phyloP scores from a whole-genome alignment of 2,329 filamentous ascomycete species.

The Laburnicola sp. region DNA sequence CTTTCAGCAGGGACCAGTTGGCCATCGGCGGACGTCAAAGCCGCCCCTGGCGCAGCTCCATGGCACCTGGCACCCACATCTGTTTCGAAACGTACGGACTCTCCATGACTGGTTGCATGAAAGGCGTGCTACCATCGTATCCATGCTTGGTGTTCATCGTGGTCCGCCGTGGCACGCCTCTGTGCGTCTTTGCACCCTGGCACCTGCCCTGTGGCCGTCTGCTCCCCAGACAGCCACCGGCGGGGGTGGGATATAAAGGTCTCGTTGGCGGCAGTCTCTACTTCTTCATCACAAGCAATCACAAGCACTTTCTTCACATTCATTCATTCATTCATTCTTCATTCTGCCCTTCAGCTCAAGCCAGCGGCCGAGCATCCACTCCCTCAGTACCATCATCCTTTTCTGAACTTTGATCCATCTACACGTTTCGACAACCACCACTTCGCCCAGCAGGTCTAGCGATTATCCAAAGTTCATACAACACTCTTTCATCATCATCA shows the following conservation, averaged over 20 bases:
- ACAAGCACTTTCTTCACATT: constrained; percentile 18
- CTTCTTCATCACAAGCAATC: constrained; percentile 17
- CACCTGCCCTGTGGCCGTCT: constrained; percentile 9
- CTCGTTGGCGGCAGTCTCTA: constrained; percentile 10
- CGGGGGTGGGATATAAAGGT: constrained; percentile 13
- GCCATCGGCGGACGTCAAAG: neutral
- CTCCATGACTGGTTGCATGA: constrained; percentile 15
- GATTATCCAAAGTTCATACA: constrained; percentile 30
- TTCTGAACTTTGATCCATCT: constrained; percentile 11
- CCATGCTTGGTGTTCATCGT: constrained; percentile 11
- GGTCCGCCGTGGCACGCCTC: constrained; percentile 19
- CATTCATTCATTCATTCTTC: constrained; percentile 19
- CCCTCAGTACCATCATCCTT: constrained; percentile 22
- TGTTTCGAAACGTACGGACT: neutral
- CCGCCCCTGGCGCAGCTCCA: neutral
- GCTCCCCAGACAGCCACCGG: constrained; percentile 18
- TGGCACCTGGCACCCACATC: too few relatives aligned
- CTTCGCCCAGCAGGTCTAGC: constrained; percentile 47
- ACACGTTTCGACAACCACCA: constrained; percentile 15
- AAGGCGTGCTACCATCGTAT: constrained; percentile 14
- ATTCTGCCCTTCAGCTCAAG: constrained; percentile 18
- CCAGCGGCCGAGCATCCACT: constrained; percentile 30
- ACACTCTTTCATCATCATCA: constrained; percentile 40
- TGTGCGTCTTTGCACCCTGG: constrained; percentile 6
- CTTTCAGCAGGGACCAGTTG: constrained; percentile 3